Conservation (phyloP, 2,329 filamentous ascomycete genomes). For the Lizonia empirigonia region DNA sequence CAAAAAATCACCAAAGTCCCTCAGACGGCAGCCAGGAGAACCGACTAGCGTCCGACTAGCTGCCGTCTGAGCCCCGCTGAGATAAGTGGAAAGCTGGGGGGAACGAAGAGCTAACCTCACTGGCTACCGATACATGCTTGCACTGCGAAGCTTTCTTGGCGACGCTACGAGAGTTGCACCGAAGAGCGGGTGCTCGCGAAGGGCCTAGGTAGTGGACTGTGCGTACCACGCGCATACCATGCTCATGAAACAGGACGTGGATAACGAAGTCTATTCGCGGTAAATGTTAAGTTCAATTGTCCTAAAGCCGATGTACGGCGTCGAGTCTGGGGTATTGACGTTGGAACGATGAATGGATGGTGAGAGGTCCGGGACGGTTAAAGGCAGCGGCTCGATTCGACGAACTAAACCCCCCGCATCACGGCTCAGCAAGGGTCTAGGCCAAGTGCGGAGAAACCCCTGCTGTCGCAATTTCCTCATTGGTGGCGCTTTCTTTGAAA, state of each 20-base stretch:
- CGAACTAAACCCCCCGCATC: conserved; percentile 10
- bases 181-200: background rate
- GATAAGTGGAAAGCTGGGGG: conserved; percentile 10
- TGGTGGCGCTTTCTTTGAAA: conserved; percentile 17
- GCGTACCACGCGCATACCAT: background rate
- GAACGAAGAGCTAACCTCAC: background rate
- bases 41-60: too few relatives aligned
- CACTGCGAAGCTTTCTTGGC: background rate
- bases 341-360: background rate
- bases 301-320: too few relatives aligned
- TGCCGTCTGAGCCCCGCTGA: too few relatives aligned
- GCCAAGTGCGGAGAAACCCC: conserved; percentile 12
- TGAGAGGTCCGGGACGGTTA: background rate
- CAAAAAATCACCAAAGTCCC: too few relatives aligned
- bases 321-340: too few relatives aligned
- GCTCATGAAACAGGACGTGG: background rate
- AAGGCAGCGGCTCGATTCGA: background rate
- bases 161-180: background rate
- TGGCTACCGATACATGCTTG: background rate
- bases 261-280: background rate
- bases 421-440: background rate
- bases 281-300: too few relatives aligned
- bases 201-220: background rate
- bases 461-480: conserved; percentile 13
- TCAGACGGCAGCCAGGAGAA: too few relatives aligned